A percentile compares a stretch with the other conserved stretches of the same genome.
Conservation (phyloP, 2,329 filamentous ascomycete genomes). For the Colletotrichum cereale region DNA sequence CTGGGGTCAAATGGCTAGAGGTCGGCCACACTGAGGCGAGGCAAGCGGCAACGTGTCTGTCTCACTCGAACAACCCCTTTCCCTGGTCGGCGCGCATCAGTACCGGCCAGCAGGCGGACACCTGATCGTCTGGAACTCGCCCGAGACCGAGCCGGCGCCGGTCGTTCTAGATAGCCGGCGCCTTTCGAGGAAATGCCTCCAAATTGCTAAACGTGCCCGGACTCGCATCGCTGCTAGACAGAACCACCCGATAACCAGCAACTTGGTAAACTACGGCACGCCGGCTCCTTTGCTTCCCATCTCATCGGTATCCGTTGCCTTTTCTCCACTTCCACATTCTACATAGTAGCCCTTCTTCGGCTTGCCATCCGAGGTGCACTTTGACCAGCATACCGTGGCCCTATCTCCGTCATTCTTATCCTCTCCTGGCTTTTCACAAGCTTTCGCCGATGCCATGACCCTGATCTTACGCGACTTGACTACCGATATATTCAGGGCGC, state of each 20-base stretch:
- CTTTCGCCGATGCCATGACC: constrained; percentile 22
- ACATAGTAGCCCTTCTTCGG: not conserved
- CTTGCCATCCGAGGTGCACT: constrained; percentile 6
- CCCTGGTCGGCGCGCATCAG: not conserved
- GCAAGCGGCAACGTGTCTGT: constrained; percentile 20
- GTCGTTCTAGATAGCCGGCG: not conserved
- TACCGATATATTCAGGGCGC: not conserved
- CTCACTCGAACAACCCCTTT: not conserved
- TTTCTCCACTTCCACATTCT: not conserved
- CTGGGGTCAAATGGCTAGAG: not conserved
- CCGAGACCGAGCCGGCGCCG: not conserved
- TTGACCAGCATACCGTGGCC: not conserved
- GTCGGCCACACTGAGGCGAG: not conserved
- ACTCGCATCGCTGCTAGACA: not conserved
- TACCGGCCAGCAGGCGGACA: constrained; percentile 26
- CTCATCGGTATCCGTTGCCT: not conserved
- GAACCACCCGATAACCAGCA: not conserved
- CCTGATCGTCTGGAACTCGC: constrained; percentile 20
- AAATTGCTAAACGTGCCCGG: not conserved
- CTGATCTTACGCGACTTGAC: not conserved
- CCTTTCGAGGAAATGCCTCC: not conserved
- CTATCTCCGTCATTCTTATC: not conserved
- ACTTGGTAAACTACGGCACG: not conserved
- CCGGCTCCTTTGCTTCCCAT: constrained; percentile 7
- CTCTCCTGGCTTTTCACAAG: constrained; percentile 29